These are phyloP conservation scores for Parachaetomium inaequale DNA, from an alignment of 495 filamentous ascomycete genomes.

Conservation along the genomic window DNA sequence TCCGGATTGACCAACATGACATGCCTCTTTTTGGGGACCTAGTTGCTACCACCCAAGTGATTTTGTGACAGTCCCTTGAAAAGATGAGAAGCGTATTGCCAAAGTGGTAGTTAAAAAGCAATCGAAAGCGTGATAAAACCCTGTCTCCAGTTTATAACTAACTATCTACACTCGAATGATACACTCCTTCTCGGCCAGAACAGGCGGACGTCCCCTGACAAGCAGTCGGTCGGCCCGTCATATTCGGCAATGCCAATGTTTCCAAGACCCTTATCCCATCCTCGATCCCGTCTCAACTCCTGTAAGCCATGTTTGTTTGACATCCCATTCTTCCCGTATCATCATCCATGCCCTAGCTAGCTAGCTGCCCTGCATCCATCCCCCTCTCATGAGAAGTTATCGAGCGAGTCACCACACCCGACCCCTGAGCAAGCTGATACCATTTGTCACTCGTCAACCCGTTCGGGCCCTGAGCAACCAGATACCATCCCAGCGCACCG, in stretches of 20 bases:
- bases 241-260: background rate
- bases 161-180: conserved; percentile 16
- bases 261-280: background rate
- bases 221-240: background rate
- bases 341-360: too few species aligned
- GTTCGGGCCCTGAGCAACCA: background rate
- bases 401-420: background rate
- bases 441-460: background rate
- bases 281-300: background rate
- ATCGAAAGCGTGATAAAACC: background rate
- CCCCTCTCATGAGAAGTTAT: background rate
- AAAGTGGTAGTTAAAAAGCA: too few species aligned
- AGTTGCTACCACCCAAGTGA: background rate
- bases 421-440: background rate
- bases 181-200: background rate
- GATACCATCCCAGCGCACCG: background rate
- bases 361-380: background rate
- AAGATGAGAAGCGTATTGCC: too few species aligned
- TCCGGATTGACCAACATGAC: too few species aligned
- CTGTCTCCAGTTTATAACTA: background rate
- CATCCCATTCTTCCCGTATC: background rate
- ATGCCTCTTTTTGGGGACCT: too few species aligned
- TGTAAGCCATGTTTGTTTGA: background rate
- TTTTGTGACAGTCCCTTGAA: too few species aligned
- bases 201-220: background rate